Evolutionary conservation across 2,329 filamentous ascomycete genomes (phyloP), one percentile per base, ranked within the genome.

Genomic region (Didymella sp.): DNA sequence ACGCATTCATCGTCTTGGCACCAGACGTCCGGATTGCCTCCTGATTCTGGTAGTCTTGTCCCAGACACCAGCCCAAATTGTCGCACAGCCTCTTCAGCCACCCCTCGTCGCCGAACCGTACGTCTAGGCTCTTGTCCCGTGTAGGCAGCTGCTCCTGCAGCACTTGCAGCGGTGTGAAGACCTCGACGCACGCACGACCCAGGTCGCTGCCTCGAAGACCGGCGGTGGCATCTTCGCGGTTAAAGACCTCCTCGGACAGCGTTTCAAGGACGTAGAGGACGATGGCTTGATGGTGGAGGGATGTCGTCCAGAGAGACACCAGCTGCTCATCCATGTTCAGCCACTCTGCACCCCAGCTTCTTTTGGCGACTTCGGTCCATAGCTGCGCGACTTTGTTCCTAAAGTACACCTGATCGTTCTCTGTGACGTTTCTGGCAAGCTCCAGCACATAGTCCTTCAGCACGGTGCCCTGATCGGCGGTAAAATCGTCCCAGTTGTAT

Each of bases 281-380:
- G 52, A 98, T 85, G 73, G 95, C 90, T 76, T 96, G 95, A 74
- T 92, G 88, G 43, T 84, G 81, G 30, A 84, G 73, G 51, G 80
- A 80, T 13, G 76, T 80, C 24, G 81, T 79, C 95, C 95, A 99
- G 19, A 98, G 82, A 68, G 87, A 85, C 41, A 93, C 85, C 52
- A 99, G 83, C 71, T 90, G 83, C 61, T 87, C 80, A 74, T 99
- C 96, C 94, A 99, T 96, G 72, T 96, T 88, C 81, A 90, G 87
- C 95, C 96, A 99, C 60, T 95, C 90, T 28, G 86, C 83, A n/a
- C 85, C 91, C 95, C 95, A 99, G 72, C 87, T 90, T 68, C 94
- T 86, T 80, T 98, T 98, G 37, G 93, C 92, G 50, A 96, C 83
- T 76, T 98, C 95, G 7, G 93, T 91, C 95, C 95, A 99, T 60